These are phyloP conservation scores for Oxytropis ochrocephala DNA, from an alignment of 306 rosid species.

Conservation along the genomic window DNA sequence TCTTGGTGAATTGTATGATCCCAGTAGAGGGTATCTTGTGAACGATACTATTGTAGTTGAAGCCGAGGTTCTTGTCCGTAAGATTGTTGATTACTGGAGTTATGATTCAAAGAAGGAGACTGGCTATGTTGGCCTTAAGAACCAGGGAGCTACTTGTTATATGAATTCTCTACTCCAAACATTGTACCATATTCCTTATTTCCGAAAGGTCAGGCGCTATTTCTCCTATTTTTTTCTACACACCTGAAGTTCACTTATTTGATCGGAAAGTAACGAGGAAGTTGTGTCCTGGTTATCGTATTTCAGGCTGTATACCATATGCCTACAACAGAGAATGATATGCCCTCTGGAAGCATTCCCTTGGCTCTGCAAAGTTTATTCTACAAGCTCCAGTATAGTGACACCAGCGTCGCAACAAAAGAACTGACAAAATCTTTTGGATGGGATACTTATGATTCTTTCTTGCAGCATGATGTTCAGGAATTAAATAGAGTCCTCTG, in stretches of 20 bases:
- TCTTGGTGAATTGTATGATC: constrained; percentile 77
- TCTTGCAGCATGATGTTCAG: constrained; percentile 95
- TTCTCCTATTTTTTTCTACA: not conserved
- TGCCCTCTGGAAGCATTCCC: constrained; percentile 87
- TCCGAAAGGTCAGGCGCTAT: constrained; percentile 59
- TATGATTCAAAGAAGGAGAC: constrained; percentile 89
- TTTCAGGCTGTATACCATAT: constrained; percentile 92
- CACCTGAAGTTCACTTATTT: constrained; percentile 13
- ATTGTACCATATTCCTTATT: constrained; percentile 77
- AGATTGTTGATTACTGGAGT: constrained; percentile 80
- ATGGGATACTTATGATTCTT: constrained; percentile 92
- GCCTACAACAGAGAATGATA: constrained; percentile 91
- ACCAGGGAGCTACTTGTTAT: constrained; percentile 93
- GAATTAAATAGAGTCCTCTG: constrained; percentile 77
- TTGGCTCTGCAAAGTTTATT: constrained; percentile 84
- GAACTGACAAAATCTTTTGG: constrained; percentile 90
- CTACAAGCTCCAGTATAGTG: constrained; percentile 89
- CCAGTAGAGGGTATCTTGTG: constrained; percentile 71
- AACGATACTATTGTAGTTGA: constrained; percentile 66
- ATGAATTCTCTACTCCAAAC: constrained; percentile 93
- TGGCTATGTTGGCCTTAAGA: constrained; percentile 87
- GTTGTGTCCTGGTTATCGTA: constrained; percentile 18
- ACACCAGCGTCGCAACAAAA: constrained; percentile 82
- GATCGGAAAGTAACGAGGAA: constrained; percentile 14
- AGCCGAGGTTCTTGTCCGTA: constrained; percentile 84